These are phyloP conservation scores for Pisolithus sp. DNA, from an alignment of 768 basidiomycete species.

Conservation along the genomic window DNA sequence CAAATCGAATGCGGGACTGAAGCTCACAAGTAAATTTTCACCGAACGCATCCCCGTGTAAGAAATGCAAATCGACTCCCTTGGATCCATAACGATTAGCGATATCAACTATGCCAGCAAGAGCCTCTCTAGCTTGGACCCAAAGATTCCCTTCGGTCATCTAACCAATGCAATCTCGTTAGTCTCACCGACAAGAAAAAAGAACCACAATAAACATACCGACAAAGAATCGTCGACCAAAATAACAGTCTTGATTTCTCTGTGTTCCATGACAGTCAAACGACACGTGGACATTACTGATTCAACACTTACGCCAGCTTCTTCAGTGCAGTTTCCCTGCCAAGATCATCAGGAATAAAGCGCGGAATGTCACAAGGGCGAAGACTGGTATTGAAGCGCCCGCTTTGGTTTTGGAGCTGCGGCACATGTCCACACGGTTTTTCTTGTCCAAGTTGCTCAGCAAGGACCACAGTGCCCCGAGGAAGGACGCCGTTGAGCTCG, in stretches of 20 bases:
- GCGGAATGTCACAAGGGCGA: conserved; percentile 20
- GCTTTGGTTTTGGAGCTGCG: conserved; percentile 5
- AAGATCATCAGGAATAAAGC: conserved; percentile 16
- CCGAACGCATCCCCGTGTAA: conserved; percentile 31
- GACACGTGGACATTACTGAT: not conserved
- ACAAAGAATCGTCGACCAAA: conserved; percentile 36
- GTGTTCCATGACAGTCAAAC: conserved; percentile 1
- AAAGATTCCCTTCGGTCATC: conserved; percentile 37
- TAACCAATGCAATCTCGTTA: conserved; percentile 2
- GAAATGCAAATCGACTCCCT: conserved; percentile 38
- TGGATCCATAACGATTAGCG: conserved; percentile 30
- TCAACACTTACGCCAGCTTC: conserved; percentile 23
- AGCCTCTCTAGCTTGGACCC: conserved; percentile 35
- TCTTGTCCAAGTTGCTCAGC: conserved; percentile 14
- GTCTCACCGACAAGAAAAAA: not conserved
- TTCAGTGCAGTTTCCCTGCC: conserved; percentile 17
- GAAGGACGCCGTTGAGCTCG: conserved; percentile 7
- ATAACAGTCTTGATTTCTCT: conserved; percentile 39
- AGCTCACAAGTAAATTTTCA: conserved; percentile 18
- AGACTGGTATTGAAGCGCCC: conserved; percentile 23
- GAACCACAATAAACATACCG: conserved; percentile 15
- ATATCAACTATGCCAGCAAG: conserved; percentile 35
- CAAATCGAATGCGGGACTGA: not conserved
- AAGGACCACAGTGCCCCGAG: conserved; percentile 26
- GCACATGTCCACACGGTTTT: conserved; percentile 5